A percentile compares a stretch with the other conserved stretches of the same genome.
Conservation (phyloP, 31 red algal genomes). For the Pterothamnion heteromorphum region DNA sequence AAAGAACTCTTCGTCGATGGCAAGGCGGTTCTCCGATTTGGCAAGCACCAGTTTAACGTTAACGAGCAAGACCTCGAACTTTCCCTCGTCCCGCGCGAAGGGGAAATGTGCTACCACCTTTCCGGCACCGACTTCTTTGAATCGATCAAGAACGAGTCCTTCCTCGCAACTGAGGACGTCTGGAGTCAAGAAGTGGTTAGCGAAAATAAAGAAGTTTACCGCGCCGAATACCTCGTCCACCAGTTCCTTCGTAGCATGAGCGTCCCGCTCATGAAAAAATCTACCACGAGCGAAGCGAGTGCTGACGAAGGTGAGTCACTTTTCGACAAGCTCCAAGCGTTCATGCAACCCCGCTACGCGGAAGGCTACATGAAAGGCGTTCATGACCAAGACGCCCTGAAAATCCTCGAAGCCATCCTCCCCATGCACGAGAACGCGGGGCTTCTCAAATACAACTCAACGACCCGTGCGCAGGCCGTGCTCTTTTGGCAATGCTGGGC, state of each 20-base stretch:
- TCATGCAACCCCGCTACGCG: background rate
- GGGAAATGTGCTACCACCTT: background rate
- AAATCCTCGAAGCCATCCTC: background rate
- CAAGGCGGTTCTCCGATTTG: background rate
- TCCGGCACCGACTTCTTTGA: background rate
- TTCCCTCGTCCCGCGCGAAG: background rate
- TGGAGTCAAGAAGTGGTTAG: background rate
- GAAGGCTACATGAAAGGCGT: background rate
- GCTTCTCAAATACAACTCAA: background rate
- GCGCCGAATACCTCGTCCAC: background rate
- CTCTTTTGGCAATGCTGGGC: background rate
- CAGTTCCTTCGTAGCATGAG: background rate
- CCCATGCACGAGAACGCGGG: background rate
- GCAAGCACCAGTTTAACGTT: background rate
- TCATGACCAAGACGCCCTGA: background rate
- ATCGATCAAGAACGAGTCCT: background rate
- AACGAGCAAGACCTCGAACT: background rate
- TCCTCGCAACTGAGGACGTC: background rate
- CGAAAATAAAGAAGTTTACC: background rate
- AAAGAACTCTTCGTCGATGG: background rate
- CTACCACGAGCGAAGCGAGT: too few relatives aligned
- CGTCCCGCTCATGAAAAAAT: too few relatives aligned
- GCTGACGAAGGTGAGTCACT: background rate
- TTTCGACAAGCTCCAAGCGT: background rate
- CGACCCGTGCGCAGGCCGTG: background rate